Conservation (phyloP, 1,284 basidiomycete species). For the Calocybe gambosa region DNA sequence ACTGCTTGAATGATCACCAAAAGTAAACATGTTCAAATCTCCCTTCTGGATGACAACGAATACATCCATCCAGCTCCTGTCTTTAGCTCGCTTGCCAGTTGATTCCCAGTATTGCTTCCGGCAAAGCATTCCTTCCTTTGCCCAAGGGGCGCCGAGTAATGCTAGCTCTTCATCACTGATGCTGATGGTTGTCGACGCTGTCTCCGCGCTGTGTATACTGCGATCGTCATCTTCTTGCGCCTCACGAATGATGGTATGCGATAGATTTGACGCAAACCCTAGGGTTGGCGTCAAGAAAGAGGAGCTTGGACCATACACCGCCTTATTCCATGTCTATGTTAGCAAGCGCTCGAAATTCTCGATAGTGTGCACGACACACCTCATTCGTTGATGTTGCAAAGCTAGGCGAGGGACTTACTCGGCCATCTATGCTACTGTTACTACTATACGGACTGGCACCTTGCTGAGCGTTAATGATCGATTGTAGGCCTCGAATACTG, state of each 20-base stretch:
- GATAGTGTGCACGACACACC: slow-evolving; percentile 33
- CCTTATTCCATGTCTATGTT: slow-evolving; percentile 21
- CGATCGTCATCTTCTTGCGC: slow-evolving; percentile 86
- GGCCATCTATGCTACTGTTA: slow-evolving; percentile 76
- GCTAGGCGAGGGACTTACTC: slow-evolving; percentile 84
- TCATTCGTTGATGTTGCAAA: slow-evolving; percentile 82
- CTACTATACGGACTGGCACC: slow-evolving; percentile 71
- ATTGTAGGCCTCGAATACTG: slow-evolving; percentile 82
- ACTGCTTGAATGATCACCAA: slow-evolving; percentile 63
- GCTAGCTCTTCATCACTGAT: slow-evolving; percentile 94
- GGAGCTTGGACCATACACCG: slow-evolving; percentile 44
- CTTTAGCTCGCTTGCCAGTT: slow-evolving; percentile 74
- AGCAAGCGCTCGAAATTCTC: neutral
- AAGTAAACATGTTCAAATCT: slow-evolving; percentile 91
- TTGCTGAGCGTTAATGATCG: slow-evolving; percentile 59
- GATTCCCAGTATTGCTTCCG: slow-evolving; percentile 94
- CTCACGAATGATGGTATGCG: slow-evolving; percentile 94
- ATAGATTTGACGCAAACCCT: slow-evolving; percentile 93
- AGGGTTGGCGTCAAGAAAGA: slow-evolving; percentile 74
- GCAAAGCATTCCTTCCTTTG: slow-evolving; percentile 93
- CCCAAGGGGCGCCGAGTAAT: slow-evolving; percentile 93
- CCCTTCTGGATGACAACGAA: slow-evolving; percentile 96
- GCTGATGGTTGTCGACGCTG: slow-evolving; percentile 64
- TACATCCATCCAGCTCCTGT: slow-evolving; percentile 87
- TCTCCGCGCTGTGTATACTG: slow-evolving; percentile 59